Evolutionary conservation across 78 protist species (phyloP), one percentile per base, ranked within the genome.

Genomic region (Dictyostelium citrinum): DNA sequence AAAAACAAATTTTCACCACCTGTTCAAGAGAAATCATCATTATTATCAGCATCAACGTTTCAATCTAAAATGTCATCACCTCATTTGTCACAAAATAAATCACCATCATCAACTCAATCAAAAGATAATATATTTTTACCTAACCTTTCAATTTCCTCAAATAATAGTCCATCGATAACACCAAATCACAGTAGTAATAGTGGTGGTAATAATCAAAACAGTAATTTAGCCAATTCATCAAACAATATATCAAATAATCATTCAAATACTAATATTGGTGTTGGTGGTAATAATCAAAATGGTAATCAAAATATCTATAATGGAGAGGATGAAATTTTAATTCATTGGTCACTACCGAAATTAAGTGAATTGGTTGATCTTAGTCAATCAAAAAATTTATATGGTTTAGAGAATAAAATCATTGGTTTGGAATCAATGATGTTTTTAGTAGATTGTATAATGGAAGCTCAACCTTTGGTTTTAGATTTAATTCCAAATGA

Each of bases 341-440:
- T 88, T 35, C 33, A 88, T 51, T 88, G 93, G 93, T n/a, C 39
- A 31, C n/a, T 88, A 22, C 93, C 93, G 0, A 88, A 76, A 77
- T 41, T 76, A 41, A 77, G 67, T 20, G 86, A 76, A 31, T 35
- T 35, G 22, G 79, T 88, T 0, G 93, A 88, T 68, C 46, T 78
- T 22, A 5, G 45, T 3, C 33, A 76, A 31, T 43, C 85, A 22
- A 76, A 78, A 22, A 64, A 46, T 51, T 64, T 88, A 29, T 84
- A 75, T 75, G 91, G 91, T 46, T 27, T 84, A 5, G 93, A 76
- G 49, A 37, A 78, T 78, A 78, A 64, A 74, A 60, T 88, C 51
- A 68, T 88, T 45, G 93, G 85, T 78, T 68, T 88, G 81, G 93
- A 88, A 68, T 88, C 93, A 60, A 88, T 88, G 93, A 88, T 88